A percentile compares a stretch with the other conserved stretches of the same genome.
These are phyloP conservation scores for Tirmania nivea DNA, from an alignment of 495 filamentous ascomycete species.

Conservation along the genomic window DNA sequence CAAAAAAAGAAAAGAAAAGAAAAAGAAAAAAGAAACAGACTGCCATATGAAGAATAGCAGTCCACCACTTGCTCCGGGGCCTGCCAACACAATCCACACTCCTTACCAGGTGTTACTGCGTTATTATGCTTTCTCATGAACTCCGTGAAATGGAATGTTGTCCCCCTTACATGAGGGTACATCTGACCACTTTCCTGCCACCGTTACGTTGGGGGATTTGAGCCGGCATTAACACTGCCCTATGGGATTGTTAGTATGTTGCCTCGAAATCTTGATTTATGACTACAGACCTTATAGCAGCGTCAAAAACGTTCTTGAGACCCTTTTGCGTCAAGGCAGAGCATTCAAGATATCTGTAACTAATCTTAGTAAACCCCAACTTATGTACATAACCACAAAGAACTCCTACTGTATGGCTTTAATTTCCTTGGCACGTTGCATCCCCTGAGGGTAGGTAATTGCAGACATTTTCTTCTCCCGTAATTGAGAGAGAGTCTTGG, in stretches of 20 bases:
- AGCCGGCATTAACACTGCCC: constrained; percentile 19
- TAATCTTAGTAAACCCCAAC: neutral
- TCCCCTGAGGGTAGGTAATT: constrained; percentile 71
- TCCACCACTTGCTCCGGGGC: no score
- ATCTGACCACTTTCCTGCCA: neutral
- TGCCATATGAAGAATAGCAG: no score
- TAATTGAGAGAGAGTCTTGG: constrained; percentile 51
- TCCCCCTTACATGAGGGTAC: neutral
- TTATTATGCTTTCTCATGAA: neutral
- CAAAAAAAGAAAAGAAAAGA: no score
- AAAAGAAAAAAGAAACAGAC: no score
- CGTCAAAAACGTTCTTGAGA: constrained; percentile 93
- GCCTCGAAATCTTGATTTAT: neutral
- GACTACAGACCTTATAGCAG: constrained; percentile 59
- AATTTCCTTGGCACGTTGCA: constrained; percentile 75
- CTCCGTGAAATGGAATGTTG: neutral
- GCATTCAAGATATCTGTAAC: constrained; percentile 82
- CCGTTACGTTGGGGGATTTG: neutral
- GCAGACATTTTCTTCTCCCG: constrained; percentile 75
- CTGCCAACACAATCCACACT: no score
- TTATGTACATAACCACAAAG: neutral
- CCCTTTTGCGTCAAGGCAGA: constrained; percentile 93
- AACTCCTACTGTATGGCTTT: constrained; percentile 29
- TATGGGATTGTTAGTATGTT: neutral
- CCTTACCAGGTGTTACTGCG: neutral